Evolutionary conservation across 352 stramenopile species (phyloP), one percentile per base, ranked within the genome.

Genomic region (Phytopythium oedochilum): DNA sequence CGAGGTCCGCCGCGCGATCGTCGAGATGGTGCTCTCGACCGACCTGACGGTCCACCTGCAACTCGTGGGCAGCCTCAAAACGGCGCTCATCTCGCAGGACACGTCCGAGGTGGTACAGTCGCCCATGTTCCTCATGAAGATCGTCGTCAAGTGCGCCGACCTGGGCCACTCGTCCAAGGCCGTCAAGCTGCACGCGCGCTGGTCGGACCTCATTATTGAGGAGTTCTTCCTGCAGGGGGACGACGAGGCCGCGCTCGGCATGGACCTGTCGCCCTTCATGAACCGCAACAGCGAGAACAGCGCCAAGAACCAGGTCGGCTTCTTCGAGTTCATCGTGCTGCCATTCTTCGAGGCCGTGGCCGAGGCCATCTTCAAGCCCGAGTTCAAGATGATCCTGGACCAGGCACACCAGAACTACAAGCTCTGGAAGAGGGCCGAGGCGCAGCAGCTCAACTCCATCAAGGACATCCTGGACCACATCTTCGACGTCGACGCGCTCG

Each of bases 201-300:
- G 93, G 92, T 89, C 88, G 1, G 83, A 96, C 53, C 60, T 94
- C 25, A 96, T 97, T 46, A 89, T 97, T 42, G 83, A 97, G 63
- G 95, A 98, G 65, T 98, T 98, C 58, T 98, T 97, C 60, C 66
- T 86, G 44, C 95, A 98, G 64, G 95, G 94, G 23, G 94, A 99
- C 60, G 82, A 96, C 45, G 95, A 98, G 59, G 91, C 96, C 49
- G 74, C 78, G 31, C 55, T 95, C 0, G 83, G 82, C 17, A 80
- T 98, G 60, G 73, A 95, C 36, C 82, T 97, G 32, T 97, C 78
- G 45, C 92, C 92, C 5, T 96, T 98, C 55, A 97, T 96, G 85
- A 94, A 98, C 72, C 80, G 89, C 54, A 82, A 94, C 26, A 81
- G 73, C 38, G 82, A 94, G 59, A 96, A 96, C 63, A 91, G 76